Evolutionary conservation across 306 rosid species (phyloP).

Genomic region (Gastrolobium bilobum): DNA sequence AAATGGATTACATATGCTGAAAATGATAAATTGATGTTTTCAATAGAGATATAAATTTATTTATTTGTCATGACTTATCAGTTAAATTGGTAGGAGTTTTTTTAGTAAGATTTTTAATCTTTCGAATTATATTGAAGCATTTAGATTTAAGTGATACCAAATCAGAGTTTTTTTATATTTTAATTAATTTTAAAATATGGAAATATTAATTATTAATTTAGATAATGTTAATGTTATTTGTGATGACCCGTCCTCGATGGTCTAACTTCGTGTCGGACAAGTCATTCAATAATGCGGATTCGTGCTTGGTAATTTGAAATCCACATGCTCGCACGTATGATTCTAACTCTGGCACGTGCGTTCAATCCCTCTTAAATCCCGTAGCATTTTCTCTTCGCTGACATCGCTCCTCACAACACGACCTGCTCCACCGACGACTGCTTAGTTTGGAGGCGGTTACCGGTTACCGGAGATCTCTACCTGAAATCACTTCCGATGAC

Average conservation of each 20-base stretch:
- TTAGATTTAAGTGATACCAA: too few species aligned
- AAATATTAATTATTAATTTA: not conserved
- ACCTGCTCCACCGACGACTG: slow-evolving; percentile 29
- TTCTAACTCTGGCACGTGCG: slow-evolving; percentile 31
- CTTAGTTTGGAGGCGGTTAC: slow-evolving; percentile 33
- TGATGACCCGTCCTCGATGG: slow-evolving; percentile 17
- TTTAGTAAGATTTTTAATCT: too few species aligned
- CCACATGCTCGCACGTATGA: slow-evolving; percentile 47
- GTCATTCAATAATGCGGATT: slow-evolving; percentile 14
- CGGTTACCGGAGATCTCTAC: slow-evolving; percentile 5
- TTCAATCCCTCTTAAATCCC: not conserved
- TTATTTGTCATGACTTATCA: too few species aligned
- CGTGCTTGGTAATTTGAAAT: slow-evolving; percentile 18
- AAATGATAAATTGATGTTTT: too few species aligned
- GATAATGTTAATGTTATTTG: not conserved
- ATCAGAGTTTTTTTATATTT: too few species aligned
- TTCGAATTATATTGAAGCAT: too few species aligned
- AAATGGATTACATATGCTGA: too few species aligned
- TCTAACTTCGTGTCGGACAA: slow-evolving; percentile 24
- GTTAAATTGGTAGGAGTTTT: too few species aligned
- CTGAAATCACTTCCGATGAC: slow-evolving; percentile 50
- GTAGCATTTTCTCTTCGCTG: not conserved
- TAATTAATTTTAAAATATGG: too few species aligned
- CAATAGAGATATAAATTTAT: too few species aligned
- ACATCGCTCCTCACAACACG: not conserved